These are phyloP conservation scores for Sporothrix protearum DNA, from an alignment of 2,329 filamentous ascomycete genomes.

Conservation along the genomic window DNA sequence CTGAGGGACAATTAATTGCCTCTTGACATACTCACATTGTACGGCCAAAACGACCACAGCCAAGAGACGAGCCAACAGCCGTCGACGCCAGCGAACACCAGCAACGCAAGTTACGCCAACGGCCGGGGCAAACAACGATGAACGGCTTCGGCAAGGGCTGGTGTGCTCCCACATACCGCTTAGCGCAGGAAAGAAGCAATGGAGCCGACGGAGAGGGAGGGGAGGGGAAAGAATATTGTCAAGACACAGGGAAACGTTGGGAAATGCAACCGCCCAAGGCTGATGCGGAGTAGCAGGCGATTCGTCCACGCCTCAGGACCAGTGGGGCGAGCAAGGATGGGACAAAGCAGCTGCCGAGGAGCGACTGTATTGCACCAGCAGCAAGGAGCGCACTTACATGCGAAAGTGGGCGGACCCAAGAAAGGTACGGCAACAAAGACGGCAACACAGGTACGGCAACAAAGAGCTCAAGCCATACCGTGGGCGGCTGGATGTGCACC, in stretches of 20 bases:
- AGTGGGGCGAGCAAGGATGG: background rate
- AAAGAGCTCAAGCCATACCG: background rate
- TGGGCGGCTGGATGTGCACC: too few relatives aligned
- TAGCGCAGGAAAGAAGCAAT: constrained; percentile 6
- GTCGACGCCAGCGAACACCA: background rate
- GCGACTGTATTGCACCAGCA: background rate
- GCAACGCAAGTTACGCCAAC: background rate
- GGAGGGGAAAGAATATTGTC: background rate
- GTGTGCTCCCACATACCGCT: background rate
- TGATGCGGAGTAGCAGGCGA: background rate
- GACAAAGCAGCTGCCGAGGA: background rate
- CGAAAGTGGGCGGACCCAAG: background rate
- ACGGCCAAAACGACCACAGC: too few relatives aligned
- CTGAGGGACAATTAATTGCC: background rate
- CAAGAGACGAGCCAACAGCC: background rate
- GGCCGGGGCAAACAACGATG: background rate
- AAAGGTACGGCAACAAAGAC: background rate
- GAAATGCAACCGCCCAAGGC: background rate
- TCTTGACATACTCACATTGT: background rate
- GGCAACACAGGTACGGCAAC: background rate
- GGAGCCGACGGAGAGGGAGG: background rate
- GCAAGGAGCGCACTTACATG: background rate
- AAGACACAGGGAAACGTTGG: background rate
- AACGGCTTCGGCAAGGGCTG: background rate
- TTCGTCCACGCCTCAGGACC: background rate